A percentile compares a stretch with the other conserved stretches of the same genome.
These are phyloP conservation scores for Trypanosoma grayi DNA, from an alignment of 208 protist genomes.

Conservation along the genomic window DNA sequence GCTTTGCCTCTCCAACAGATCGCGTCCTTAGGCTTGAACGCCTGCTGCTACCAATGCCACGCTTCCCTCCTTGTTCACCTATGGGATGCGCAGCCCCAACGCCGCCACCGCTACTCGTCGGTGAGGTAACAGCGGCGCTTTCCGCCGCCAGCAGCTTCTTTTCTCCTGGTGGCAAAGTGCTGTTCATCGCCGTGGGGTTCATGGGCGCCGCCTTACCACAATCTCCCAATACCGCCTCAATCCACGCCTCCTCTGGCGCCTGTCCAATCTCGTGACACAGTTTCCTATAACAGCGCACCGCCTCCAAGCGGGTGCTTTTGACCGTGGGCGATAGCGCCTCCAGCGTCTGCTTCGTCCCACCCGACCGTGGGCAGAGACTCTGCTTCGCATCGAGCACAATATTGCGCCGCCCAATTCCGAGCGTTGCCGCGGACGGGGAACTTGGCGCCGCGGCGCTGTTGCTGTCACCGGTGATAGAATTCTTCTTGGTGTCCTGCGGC, in stretches of 20 bases:
- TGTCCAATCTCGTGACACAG: slow-evolving; percentile 58
- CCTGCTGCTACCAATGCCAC: neutral
- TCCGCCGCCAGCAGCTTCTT: neutral
- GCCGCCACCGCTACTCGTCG: neutral
- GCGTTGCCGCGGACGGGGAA: neutral
- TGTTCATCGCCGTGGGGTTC: neutral
- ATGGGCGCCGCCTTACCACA: neutral
- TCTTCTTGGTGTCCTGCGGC: neutral
- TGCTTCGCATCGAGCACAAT: slow-evolving; percentile 27
- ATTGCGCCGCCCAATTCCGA: slow-evolving; percentile 5
- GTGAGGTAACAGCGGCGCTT: neutral
- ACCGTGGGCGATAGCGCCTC: neutral
- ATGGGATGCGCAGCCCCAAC: no score
- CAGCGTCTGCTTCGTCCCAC: neutral
- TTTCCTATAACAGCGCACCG: slow-evolving; percentile 39
- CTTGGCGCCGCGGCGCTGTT: neutral
- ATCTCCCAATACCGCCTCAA: slow-evolving; percentile 20
- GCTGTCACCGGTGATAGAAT: neutral
- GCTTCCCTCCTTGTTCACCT: no score
- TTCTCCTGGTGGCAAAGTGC: neutral
- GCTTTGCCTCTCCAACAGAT: neutral
- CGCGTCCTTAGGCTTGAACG: neutral
- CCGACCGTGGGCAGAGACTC: neutral
- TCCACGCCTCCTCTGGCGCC: slow-evolving; percentile 59
- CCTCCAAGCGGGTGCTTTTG: slow-evolving; percentile 26